Base-by-base conservation (phyloP, 129 eudicot species). In the Gnaphalium uliginosum region DNA sequence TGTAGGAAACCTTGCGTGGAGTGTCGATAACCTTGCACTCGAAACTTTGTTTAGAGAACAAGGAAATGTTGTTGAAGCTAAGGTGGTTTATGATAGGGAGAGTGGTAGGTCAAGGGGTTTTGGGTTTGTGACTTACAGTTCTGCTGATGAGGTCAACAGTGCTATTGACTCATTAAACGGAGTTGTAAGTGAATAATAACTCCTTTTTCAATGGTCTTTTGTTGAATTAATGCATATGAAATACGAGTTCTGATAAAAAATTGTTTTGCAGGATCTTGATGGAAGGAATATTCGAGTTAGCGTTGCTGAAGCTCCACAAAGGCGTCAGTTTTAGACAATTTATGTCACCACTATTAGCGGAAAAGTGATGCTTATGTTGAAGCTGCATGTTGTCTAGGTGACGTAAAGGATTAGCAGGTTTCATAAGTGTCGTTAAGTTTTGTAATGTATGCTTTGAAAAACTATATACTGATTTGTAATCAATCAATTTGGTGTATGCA, bases 81-180 rank as follows among this genome's bases (percentile, higher is more conserved):
- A 79, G 85, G 98, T 94, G 7, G 95, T 94, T 27, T 90, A 84
- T 48, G 98, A 94, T 85, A 87, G 97, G 85, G 96, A 94, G 17
- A 90, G 93, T 79, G 97, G 98, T 43, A 87, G 93, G 41, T 94
- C 98, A 66, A 88, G 93, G 89, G 98, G 98, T 21, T 94, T 94
- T 24, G 98, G 98, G 43, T 94, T 94, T 79, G 98, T 94, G 46
- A 90, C 98, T 17, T 89, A 75, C 71, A 78, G 90, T 70, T 83
- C 90, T 46, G 77, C 98, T 21, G 88, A 87, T 24, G 98, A 94
- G 85, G 98, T 94, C 83, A 80, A 85, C 65, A 82, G 78, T 66
- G 98, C 98, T 5, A 83, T 94, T 67, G 85, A 88, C 53, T 74
- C 88, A n/a, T 79, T 94, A 83, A 84, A 94, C 68, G 98, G 97